A percentile compares a stretch with the other conserved stretches of the same genome.
Conservation (phyloP, 2,329 filamentous ascomycete genomes). For the Talaromyces sp. region DNA sequence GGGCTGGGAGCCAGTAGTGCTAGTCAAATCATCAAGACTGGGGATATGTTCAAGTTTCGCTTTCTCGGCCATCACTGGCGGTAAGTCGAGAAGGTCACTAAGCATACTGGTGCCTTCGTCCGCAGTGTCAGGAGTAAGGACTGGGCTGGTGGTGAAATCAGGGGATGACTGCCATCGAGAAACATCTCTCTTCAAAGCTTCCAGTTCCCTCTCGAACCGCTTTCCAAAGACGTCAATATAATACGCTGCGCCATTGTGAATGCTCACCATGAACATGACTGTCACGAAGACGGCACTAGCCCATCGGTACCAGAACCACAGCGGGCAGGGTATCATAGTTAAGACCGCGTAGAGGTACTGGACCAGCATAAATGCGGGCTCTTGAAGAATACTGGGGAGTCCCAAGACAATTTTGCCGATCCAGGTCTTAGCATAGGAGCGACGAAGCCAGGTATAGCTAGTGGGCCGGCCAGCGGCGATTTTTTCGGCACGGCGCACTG, state of each 20-base stretch:
- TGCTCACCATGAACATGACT: conserved; percentile 85
- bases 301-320: conserved; percentile 91
- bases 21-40: conserved; percentile 27
- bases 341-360: conserved; percentile 87
- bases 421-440: conserved; percentile 83
- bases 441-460: conserved; percentile 94
- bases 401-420: conserved; percentile 80
- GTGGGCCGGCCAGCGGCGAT: conserved; percentile 94
- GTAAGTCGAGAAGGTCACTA: conserved; percentile 15
- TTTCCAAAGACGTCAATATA: conserved; percentile 98
- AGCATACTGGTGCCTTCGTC: conserved; percentile 18
- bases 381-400: conserved; percentile 71
- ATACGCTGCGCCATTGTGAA: conserved; percentile 94
- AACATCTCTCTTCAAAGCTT: conserved; percentile 82
- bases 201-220: conserved; percentile 92
- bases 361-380: conserved; percentile 90
- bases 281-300: conserved; percentile 73
- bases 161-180: conserved; percentile 69
- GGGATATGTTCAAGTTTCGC: conserved; percentile 31
- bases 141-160: conserved; percentile 27
- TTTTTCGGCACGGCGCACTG: conserved; percentile 87
- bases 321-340: conserved; percentile 88
- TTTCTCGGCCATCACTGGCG: conserved; percentile 19
- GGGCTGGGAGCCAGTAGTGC: conserved; percentile 23
- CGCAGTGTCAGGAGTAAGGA: conserved; percentile 22